Evolutionary conservation across 2,329 filamentous ascomycete genomes (phyloP).

Genomic region (Cladosporium sphaerospermum): DNA sequence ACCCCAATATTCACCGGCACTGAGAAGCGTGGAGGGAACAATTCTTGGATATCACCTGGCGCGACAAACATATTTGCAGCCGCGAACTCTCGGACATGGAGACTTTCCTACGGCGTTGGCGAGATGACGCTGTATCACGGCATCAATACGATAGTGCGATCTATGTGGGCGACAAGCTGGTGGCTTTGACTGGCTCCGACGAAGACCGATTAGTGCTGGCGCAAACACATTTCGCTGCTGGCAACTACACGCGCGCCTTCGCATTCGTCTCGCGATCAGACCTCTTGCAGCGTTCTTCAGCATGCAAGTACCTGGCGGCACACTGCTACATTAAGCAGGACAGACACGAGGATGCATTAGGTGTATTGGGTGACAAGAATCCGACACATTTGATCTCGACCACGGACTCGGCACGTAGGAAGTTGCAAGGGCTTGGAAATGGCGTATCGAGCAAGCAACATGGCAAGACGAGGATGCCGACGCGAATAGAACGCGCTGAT

Average conservation of each 20-base stretch:
- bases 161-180: slow-evolving; percentile 93
- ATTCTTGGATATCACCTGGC: too few relatives aligned
- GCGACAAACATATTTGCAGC: background rate
- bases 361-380: slow-evolving; percentile 83
- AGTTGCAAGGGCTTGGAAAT: slow-evolving; percentile 60
- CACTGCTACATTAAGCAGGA: slow-evolving; percentile 92
- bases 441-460: slow-evolving; percentile 40
- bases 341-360: slow-evolving; percentile 81
- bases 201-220: slow-evolving; percentile 95
- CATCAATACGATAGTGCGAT: slow-evolving; percentile 95
- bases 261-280: slow-evolving; percentile 79
- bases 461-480: slow-evolving; percentile 31
- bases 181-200: slow-evolving; percentile 93
- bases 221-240: slow-evolving; percentile 94
- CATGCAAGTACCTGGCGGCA: slow-evolving; percentile 86
- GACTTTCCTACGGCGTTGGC: slow-evolving; percentile 86
- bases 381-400: slow-evolving; percentile 79
- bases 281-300: slow-evolving; percentile 71
- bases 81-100: slow-evolving; percentile 57
- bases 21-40: too few relatives aligned
- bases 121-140: slow-evolving; percentile 90
- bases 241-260: slow-evolving; percentile 89
- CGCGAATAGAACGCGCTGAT: slow-evolving; percentile 48
- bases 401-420: slow-evolving; percentile 59
- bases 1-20: too few relatives aligned